A percentile compares a stretch with the other conserved stretches of the same genome.
Conservation (phyloP, 352 stramenopile species). For the Globisporangium radiosum region DNA sequence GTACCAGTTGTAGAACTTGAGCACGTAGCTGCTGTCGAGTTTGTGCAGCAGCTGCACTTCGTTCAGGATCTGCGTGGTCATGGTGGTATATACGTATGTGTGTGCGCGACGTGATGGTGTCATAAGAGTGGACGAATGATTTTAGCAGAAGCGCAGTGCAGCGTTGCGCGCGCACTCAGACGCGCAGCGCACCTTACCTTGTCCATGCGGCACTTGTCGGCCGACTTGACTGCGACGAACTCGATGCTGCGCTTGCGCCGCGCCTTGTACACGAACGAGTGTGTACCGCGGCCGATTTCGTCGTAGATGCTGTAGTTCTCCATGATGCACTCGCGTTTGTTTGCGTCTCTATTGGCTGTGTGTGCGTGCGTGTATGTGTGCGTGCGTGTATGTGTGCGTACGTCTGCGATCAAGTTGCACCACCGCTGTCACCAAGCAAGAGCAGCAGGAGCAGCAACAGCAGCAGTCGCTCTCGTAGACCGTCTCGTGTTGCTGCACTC, state of each 20-base stretch:
- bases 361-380: background rate
- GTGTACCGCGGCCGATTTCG: slow-evolving; percentile 87
- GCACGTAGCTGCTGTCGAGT: slow-evolving; percentile 75
- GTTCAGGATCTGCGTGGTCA: slow-evolving; percentile 62
- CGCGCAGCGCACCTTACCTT: slow-evolving; percentile 47
- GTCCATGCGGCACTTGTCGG: slow-evolving; percentile 88
- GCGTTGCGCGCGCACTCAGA: background rate
- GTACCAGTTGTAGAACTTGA: slow-evolving; percentile 95
- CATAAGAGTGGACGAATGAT: background rate
- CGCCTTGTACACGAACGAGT: slow-evolving; percentile 92
- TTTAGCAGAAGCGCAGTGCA: too few species aligned
- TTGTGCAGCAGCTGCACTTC: slow-evolving; percentile 87
- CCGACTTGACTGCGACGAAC: slow-evolving; percentile 92
- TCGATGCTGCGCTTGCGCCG: slow-evolving; percentile 89
- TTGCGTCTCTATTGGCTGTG: background rate
- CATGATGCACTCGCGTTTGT: slow-evolving; percentile 32
- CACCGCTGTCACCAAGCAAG: too few species aligned
- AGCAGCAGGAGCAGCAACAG: too few species aligned
- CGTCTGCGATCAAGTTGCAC: too few species aligned
- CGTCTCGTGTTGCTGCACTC: too few species aligned
- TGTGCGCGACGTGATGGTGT: background rate
- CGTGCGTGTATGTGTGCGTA: too few species aligned
- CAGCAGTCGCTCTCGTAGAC: too few species aligned
- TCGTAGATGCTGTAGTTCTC: slow-evolving; percentile 95
- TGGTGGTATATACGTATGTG: background rate